These are phyloP conservation scores for Microsporum ferrugineum DNA, from an alignment of 2,329 filamentous ascomycete species.

Conservation along the genomic window DNA sequence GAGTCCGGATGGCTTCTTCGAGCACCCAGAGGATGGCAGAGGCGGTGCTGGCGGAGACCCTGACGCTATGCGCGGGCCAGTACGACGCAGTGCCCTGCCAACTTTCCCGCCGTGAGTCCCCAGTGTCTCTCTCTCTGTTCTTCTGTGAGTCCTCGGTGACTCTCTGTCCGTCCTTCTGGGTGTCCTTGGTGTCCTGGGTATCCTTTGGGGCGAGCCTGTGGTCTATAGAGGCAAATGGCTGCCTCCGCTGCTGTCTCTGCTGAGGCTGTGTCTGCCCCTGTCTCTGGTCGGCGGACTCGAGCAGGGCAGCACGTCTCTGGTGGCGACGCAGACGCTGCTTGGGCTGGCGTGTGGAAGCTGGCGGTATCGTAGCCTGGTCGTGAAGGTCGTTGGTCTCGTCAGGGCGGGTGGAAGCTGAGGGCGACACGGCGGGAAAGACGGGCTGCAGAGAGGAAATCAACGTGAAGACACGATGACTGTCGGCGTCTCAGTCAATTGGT, in stretches of 20 bases:
- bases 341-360: constrained; percentile 22
- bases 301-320: constrained; percentile 20
- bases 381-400: constrained; percentile 46
- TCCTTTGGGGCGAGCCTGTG: not conserved
- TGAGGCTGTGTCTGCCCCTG: not conserved
- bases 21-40: constrained; percentile 86
- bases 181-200: no score
- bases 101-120: constrained; percentile 19
- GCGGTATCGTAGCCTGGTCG: constrained; percentile 38
- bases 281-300: constrained; percentile 30
- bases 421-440: constrained; percentile 33
- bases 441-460: constrained; percentile 1
- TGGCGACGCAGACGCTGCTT: constrained; percentile 37
- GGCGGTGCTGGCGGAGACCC: constrained; percentile 72
- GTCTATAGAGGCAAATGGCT: constrained; percentile 1
- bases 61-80: constrained; percentile 41
- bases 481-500: not conserved
- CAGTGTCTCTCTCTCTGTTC: constrained; percentile 17
- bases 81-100: constrained; percentile 33
- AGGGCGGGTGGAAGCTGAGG: constrained; percentile 30
- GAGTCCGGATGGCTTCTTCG: constrained; percentile 76
- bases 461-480: not conserved
- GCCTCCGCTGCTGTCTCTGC: not conserved
- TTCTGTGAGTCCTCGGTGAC: not conserved
- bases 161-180: not conserved